A percentile compares a stretch with the other conserved stretches of the same genome.
phyloP scores from a whole-genome alignment of 2,329 filamentous ascomycete genomes.

The Sporothrix brasiliensis region DNA sequence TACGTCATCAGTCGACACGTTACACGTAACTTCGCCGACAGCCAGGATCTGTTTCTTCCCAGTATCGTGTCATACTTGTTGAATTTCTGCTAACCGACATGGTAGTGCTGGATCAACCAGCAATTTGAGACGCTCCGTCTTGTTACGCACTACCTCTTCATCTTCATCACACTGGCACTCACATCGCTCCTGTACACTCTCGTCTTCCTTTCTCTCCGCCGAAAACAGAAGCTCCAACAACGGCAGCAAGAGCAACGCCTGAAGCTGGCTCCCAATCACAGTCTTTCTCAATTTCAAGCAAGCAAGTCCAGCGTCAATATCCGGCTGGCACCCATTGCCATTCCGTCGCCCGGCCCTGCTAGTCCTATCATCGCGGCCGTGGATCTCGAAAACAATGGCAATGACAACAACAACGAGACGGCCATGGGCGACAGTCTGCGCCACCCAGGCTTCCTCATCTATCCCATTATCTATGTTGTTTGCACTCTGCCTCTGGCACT shows the following conservation, averaged over 20 bases:
- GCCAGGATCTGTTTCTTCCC: too few relatives aligned
- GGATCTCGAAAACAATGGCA: neutral
- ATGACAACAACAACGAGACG: neutral
- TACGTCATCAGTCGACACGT: slow-evolving; percentile 37
- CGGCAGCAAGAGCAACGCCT: slow-evolving; percentile 10
- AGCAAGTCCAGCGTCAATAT: slow-evolving; percentile 27
- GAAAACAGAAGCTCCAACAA: slow-evolving; percentile 24
- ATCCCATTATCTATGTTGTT: slow-evolving; percentile 63
- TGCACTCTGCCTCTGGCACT: slow-evolving; percentile 64
- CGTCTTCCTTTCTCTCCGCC: slow-evolving; percentile 45
- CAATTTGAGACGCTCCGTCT: slow-evolving; percentile 57
- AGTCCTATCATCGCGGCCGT: slow-evolving; percentile 6
- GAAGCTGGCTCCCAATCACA: neutral
- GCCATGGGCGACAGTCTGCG: slow-evolving; percentile 39
- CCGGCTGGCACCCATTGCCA: slow-evolving; percentile 7
- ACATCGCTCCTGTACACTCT: slow-evolving; percentile 46
- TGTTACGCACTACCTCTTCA: slow-evolving; percentile 65
- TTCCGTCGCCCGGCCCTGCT: slow-evolving; percentile 18
- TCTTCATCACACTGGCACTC: slow-evolving; percentile 50
- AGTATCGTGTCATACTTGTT: too few relatives aligned
- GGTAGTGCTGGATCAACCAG: slow-evolving; percentile 63
- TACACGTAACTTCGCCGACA: neutral
- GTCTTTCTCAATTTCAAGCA: neutral
- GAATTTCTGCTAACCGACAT: neutral
- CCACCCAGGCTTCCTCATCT: slow-evolving; percentile 57